These are phyloP conservation scores for Morella rubra DNA, from an alignment of 306 rosid species.

Conservation along the genomic window DNA sequence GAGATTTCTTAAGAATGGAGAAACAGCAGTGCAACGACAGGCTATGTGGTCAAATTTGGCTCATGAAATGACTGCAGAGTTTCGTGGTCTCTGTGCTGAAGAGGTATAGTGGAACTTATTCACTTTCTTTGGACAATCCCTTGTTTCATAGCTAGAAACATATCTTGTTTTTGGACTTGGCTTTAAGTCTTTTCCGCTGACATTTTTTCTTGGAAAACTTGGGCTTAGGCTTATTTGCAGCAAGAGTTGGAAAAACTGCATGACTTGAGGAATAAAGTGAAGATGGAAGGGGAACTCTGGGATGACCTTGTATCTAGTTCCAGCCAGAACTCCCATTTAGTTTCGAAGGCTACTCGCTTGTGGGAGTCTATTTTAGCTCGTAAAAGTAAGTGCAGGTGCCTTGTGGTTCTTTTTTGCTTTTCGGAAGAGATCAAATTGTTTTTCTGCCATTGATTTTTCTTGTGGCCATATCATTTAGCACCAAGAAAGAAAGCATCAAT, in stretches of 20 bases:
- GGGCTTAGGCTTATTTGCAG: conserved; percentile 91
- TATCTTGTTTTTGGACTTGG: conserved; percentile 6
- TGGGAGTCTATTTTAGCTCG: conserved; percentile 98
- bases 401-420: background rate
- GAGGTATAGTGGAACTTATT: conserved; percentile 58
- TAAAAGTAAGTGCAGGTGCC: conserved; percentile 65
- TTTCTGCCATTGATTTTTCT: conserved; percentile 5
- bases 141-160: conserved; percentile 14
- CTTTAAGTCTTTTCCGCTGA: conserved; percentile 11
- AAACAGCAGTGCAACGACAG: conserved; percentile 90
- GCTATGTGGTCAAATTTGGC: conserved; percentile 99
- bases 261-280: conserved; percentile 93
- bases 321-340: conserved; percentile 97
- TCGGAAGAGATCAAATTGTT: conserved; percentile 17
- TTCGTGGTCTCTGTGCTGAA: conserved; percentile 98
- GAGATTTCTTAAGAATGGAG: conserved; percentile 87
- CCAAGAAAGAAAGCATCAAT: background rate
- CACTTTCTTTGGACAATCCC: conserved; percentile 16
- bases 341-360: conserved; percentile 90
- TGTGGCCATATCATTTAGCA: background rate
- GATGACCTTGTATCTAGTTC: conserved; percentile 98
- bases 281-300: conserved; percentile 98
- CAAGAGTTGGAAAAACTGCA: conserved; percentile 96
- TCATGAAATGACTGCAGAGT: conserved; percentile 98
- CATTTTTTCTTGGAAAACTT: conserved; percentile 30